Conservation (phyloP, 2,329 filamentous ascomycete genomes). For the Penicillium sp. region DNA sequence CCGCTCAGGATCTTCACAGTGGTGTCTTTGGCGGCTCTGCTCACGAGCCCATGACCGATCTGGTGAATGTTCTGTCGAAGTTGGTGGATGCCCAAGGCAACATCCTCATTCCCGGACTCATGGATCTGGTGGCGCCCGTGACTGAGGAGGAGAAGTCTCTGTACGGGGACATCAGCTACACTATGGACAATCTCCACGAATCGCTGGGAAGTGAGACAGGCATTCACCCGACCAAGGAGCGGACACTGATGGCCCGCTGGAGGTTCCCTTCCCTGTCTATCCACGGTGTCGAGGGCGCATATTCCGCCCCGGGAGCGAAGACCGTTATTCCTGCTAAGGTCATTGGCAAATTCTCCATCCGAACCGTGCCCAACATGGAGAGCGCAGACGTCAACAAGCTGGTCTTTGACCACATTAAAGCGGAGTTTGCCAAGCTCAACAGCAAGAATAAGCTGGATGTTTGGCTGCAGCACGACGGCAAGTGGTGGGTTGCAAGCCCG, state of each 20-base stretch:
- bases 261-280: conserved; percentile 89
- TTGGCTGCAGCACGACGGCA: conserved; percentile 81
- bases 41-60: conserved; percentile 97
- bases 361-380: conserved; percentile 97
- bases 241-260: conserved; percentile 94
- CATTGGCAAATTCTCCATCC: conserved; percentile 96
- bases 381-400: conserved; percentile 81
- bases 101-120: conserved; percentile 91
- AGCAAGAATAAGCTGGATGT: conserved; percentile 91
- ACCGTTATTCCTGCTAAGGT: conserved; percentile 99
- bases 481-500: conserved; percentile 98
- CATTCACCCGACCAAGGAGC: conserved; percentile 85
- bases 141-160: conserved; percentile 81
- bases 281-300: conserved; percentile 93
- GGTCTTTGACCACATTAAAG: conserved; percentile 80
- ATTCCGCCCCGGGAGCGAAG: conserved; percentile 90
- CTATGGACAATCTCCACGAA: conserved; percentile 92
- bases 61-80: conserved; percentile 76
- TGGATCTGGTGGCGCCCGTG: conserved; percentile 86
- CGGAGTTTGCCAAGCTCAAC: conserved; percentile 78
- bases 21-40: conserved; percentile 96
- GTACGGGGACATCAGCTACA: conserved; percentile 90
- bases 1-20: conserved; percentile 90
- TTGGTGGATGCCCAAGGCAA: conserved; percentile 88
- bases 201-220: conserved; percentile 85